Percentiles rank a stretch among this genome's conserved stretches.
phyloP scores from a whole-genome alignment of 2,329 filamentous ascomycete genomes.

The Fusarium nygamai region DNA sequence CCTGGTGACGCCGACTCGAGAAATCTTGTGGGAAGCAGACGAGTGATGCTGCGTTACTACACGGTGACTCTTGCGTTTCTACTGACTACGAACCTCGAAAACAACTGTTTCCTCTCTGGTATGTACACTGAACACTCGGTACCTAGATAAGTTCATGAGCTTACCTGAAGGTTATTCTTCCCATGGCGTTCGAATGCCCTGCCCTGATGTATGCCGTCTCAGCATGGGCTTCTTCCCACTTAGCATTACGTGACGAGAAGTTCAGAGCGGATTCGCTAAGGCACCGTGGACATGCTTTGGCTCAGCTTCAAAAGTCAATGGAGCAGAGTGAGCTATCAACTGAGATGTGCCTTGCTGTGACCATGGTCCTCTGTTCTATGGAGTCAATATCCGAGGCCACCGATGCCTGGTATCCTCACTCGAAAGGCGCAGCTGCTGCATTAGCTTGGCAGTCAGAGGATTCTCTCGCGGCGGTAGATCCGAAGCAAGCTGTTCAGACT shows the following conservation, averaged over 20 bases:
- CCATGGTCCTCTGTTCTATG: conserved; percentile 39
- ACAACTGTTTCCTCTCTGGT: neutral
- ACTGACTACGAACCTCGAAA: neutral
- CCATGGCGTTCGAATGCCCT: conserved; percentile 37
- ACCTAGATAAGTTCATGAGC: neutral
- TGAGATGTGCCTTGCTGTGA: conserved; percentile 35
- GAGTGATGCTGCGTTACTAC: neutral
- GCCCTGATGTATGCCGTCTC: conserved; percentile 29
- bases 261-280: conserved; percentile 23
- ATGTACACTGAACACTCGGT: neutral
- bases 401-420: conserved; percentile 31
- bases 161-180: conserved; percentile 26
- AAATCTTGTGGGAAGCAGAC: neutral
- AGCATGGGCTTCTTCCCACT: conserved; percentile 35
- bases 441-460: neutral
- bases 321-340: conserved; percentile 10
- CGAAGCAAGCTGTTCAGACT: neutral
- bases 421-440: conserved; percentile 24
- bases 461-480: neutral
- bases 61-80: neutral
- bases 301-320: conserved; percentile 15
- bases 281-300: conserved; percentile 28
- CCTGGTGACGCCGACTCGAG: neutral
- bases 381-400: conserved; percentile 34
- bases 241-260: conserved; percentile 21